Evolutionary conservation across 2,329 filamentous ascomycete species (phyloP), one percentile per base, ranked within the genome.

Genomic region (Paraphoma sp.): DNA sequence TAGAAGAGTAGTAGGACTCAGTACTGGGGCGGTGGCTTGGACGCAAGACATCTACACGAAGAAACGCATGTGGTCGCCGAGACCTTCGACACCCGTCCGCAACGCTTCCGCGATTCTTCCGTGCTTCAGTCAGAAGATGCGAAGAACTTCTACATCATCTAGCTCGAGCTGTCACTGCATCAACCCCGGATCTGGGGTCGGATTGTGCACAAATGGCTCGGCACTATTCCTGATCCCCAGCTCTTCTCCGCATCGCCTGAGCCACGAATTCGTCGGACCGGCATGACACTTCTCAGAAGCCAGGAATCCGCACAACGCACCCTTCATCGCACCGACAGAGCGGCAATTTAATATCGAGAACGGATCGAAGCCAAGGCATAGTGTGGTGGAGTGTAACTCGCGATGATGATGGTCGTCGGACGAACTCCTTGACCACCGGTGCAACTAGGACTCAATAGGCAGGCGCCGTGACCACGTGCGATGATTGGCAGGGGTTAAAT

Each of bases 401-500:
- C 30, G 47, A 47, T 28, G 55, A 49, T 36, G 16, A 29, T 40
- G 43, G 41, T 48, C 23, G 33, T 45, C 30, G 45, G 45, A 33
- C 18, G 30, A 8, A 17, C 50, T n/a, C 41, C 30, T 46, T 17
- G 17, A 17, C 47, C 59, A 43, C 46, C 56, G 58, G 53, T 29
- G 45, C 62, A 30, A 48, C 63, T 64, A 64, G 45, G 18, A 38
- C 59, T 2, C 17, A 48, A 59, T n/a, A 59, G 59, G 64, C 54
- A 67, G 64, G 62, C 53, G 46, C 10, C 38, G 45, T 54, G 48
- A 47, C 51, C 56, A 60, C 63, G 53, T 57, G 57, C 54, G 52
- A 48, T 54, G 49, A 63, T 59, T 65, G 51, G 58, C 51, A 51
- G 47, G 53, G 58, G 31, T 51, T 33, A 55, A 59, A 59, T 62